Evolutionary conservation across 306 rosid genomes (phyloP).

Genomic region (Rosa persica): DNA sequence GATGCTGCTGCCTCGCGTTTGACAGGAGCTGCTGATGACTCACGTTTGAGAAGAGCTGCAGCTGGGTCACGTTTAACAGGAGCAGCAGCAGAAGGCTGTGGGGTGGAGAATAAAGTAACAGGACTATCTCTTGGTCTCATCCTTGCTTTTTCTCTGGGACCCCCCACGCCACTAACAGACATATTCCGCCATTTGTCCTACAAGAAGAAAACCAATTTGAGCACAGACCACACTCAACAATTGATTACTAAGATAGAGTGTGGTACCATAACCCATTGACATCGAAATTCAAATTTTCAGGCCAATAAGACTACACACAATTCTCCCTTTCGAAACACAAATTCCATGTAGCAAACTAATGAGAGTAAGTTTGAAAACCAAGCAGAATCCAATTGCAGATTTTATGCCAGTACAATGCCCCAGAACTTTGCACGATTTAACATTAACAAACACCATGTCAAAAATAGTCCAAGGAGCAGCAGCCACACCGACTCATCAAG

Average conservation of each 20-base stretch:
- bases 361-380: too few relatives aligned
- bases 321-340: neutral
- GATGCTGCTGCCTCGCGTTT: constrained; percentile 3
- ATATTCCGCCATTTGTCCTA: constrained; percentile 51
- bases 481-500: neutral
- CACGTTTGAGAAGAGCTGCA: constrained; percentile 5
- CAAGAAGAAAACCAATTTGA: constrained; percentile 10
- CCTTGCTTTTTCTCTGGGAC: constrained; percentile 36
- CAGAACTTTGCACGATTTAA: neutral
- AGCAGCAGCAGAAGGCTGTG: constrained; percentile 19
- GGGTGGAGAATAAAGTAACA: constrained; percentile 7
- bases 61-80: constrained; percentile 6
- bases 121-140: constrained; percentile 32
- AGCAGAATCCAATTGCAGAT: neutral
- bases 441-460: neutral
- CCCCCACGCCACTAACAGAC: constrained; percentile 41
- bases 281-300: neutral
- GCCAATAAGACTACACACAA: neutral
- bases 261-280: neutral
- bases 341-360: neutral
- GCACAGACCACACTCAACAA: neutral
- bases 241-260: too few relatives aligned
- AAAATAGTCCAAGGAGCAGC: neutral
- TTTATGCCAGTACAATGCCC: neutral
- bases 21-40: constrained; percentile 17